Base-by-base conservation (phyloP, 805 yeast species). In the Suhomyces kilbournensis region DNA sequence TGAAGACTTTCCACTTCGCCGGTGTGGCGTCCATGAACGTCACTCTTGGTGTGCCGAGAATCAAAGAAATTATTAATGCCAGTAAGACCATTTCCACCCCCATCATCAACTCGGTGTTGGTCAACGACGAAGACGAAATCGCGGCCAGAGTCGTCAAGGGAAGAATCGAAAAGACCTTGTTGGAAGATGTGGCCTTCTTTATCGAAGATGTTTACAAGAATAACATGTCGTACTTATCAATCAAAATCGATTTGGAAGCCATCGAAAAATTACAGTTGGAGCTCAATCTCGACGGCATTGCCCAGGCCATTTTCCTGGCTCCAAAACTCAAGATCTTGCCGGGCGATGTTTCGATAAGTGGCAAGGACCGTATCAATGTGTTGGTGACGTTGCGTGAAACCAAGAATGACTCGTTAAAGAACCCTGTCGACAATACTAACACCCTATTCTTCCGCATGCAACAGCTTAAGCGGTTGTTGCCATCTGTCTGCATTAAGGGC, bases 21-120 rank as follows among this genome's bases (percentile, higher is more conserved):
- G 99, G 99, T 80, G 99, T 94, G 53, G 98, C 99, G 34, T 88
- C 97, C 46, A 94, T 93, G 97, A 94, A 94, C 76, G 97, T 93
- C 59, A 94, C 99, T 0, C 81, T 94, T 60, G 99, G 99, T 82
- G 99, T 94, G 49, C 99, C 99, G 47, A 97, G 99, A 82, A 93
- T 94, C 68, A 94, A 94, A 74, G 99, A 94, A 77, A 94, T 94
- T 69, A 94, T 94, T 69, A 94, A 94, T 69, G 99, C 99, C 2
- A 89, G 97, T 17, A 94, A 94, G 69, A 82, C 84, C 17, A 94
- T 94, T 61, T 90, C 97, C 6, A 94, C 99, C 7, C 99, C 99
- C 1, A 94, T 94, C 66, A 94, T 94, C 66, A 91, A 93, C 60
- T 96, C 97, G 2, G 91, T 88, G 8, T 77, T 94, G 59, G 98